Percentiles rank a stretch among this genome's conserved stretches.
These are phyloP conservation scores for Symbiodinium pilosum DNA, from an alignment of 73 alveolate genomes.

Conservation along the genomic window DNA sequence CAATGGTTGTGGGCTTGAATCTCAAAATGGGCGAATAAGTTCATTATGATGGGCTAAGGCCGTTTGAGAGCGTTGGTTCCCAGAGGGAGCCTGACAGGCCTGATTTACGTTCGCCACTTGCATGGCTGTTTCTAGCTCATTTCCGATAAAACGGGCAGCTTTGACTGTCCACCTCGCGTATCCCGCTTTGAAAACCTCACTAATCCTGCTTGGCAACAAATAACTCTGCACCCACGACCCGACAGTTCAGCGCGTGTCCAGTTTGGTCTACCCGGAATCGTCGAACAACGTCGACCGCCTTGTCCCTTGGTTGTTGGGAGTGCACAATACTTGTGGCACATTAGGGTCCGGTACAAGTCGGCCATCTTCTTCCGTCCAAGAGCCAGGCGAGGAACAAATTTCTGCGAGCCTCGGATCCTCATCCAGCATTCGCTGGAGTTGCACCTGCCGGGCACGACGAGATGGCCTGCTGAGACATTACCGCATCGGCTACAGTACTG, in stretches of 20 bases:
- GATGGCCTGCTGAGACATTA: no score
- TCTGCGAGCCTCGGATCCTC: slow-evolving; percentile 88
- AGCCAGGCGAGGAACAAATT: slow-evolving; percentile 51
- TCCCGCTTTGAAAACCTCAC: neutral
- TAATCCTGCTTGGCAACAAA: neutral
- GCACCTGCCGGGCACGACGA: slow-evolving; percentile 17
- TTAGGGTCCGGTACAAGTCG: no score
- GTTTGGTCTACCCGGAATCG: slow-evolving; percentile 87
- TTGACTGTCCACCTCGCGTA: no score
- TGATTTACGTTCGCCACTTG: neutral
- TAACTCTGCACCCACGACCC: no score
- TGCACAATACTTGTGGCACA: neutral
- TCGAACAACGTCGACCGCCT: slow-evolving; percentile 81
- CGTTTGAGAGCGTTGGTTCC: neutral
- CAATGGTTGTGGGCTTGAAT: no score
- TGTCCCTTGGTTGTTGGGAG: slow-evolving; percentile 26
- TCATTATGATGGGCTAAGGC: no score
- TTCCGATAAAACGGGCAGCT: no score
- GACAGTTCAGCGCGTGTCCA: neutral
- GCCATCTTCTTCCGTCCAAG: neutral
- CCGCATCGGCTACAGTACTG: no score
- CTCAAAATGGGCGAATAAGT: no score
- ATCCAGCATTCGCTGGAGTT: slow-evolving; percentile 93
- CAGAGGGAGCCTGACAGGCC: neutral
- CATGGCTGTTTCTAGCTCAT: neutral